Percentiles rank a stretch among this genome's conserved stretches.
Evolutionary conservation across 2,329 filamentous ascomycete species (phyloP).

Genomic region (Nemania sp.): DNA sequence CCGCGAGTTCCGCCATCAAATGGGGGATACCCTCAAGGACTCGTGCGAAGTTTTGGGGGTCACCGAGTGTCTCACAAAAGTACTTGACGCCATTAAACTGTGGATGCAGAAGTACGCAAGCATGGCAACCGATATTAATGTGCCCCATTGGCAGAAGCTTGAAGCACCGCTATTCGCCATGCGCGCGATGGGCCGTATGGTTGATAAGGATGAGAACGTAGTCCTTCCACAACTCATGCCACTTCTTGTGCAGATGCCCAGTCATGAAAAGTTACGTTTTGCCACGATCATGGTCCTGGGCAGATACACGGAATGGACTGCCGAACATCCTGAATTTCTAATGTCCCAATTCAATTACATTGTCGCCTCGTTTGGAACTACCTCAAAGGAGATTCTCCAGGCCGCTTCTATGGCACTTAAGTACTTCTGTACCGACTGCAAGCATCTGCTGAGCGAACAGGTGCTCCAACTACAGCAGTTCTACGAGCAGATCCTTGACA

Average conservation of each 20-base stretch:
- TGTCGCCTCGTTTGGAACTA: constrained; percentile 88
- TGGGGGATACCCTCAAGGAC: constrained; percentile 98
- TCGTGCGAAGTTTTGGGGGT: constrained; percentile 96
- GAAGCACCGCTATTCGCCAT: constrained; percentile 96
- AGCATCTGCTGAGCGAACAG: constrained; percentile 83
- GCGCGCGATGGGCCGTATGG: constrained; percentile 96
- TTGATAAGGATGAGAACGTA: constrained; percentile 86
- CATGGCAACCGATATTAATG: constrained; percentile 77
- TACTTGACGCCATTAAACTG: constrained; percentile 83
- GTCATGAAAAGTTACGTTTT: constrained; percentile 97
- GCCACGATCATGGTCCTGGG: constrained; percentile 98
- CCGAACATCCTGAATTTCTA: constrained; percentile 90
- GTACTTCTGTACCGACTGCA: constrained; percentile 97
- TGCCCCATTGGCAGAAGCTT: constrained; percentile 95
- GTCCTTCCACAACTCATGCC: constrained; percentile 94
- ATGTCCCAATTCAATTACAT: constrained; percentile 96
- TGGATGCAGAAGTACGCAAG: constrained; percentile 89
- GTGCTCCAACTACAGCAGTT: constrained; percentile 90
- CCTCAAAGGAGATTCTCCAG: constrained; percentile 89
- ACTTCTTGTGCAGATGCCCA: constrained; percentile 91
- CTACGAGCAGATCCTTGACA: constrained; percentile 89
- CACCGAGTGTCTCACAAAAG: constrained; percentile 89
- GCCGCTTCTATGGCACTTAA: constrained; percentile 95
- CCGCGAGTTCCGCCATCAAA: constrained; percentile 93
- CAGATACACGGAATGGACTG: constrained; percentile 97